Evolutionary conservation across 2,329 filamentous ascomycete species (phyloP).

Genomic region (Paramyrothecium sp.): DNA sequence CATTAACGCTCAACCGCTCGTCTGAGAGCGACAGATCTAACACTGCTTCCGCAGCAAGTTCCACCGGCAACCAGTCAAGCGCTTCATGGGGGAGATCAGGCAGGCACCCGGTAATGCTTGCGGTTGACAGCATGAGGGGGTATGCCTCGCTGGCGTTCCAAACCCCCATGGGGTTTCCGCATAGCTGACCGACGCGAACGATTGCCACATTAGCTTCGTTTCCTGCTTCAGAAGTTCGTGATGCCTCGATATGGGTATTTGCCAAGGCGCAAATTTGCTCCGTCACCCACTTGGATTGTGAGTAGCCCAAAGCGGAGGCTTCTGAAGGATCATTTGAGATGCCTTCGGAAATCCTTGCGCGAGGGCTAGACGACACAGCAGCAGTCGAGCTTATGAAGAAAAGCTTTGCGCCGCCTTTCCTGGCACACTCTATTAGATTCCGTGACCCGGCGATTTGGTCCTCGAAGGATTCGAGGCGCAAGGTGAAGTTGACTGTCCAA

Average conservation of each 20-base stretch:
- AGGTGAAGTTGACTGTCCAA: constrained; percentile 57
- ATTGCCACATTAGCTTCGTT: constrained; percentile 19
- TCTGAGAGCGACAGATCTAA: constrained; percentile 26
- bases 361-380: constrained; percentile 32
- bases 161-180: constrained; percentile 44
- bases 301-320: constrained; percentile 39
- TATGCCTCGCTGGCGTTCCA: constrained; percentile 54
- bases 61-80: constrained; percentile 49
- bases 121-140: constrained; percentile 48
- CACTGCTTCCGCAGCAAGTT: constrained; percentile 39
- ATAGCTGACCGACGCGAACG: constrained; percentile 49
- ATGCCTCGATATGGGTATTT: constrained; percentile 17
- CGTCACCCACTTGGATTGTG: constrained; percentile 38
- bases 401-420: constrained; percentile 26
- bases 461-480: constrained; percentile 48
- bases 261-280: constrained; percentile 36
- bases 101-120: constrained; percentile 34
- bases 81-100: constrained; percentile 18
- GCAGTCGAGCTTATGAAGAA: constrained; percentile 52
- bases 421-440: constrained; percentile 39
- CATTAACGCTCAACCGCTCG: not conserved
- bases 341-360: constrained; percentile 28
- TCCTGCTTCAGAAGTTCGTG: not conserved
- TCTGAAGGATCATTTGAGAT: constrained; percentile 12
- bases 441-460: constrained; percentile 42